phyloP scores from a whole-genome alignment of 441 rosid species.

The Gossypium trilobum region DNA sequence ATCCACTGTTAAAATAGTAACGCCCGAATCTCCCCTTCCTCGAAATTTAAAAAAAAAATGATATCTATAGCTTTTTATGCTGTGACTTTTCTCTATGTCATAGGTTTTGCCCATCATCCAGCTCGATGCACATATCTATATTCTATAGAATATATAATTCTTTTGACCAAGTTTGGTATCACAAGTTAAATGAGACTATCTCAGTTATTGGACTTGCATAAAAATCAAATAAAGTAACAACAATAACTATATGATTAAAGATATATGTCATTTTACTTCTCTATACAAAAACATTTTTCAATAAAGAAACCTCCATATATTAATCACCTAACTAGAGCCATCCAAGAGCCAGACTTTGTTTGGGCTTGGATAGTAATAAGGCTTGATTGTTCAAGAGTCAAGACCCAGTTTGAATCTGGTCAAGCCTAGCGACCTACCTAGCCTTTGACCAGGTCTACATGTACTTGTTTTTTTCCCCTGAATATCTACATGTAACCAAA shows the following conservation, averaged over 20 bases:
- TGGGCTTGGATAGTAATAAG: neutral
- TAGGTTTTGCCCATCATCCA: neutral
- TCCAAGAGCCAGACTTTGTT: neutral
- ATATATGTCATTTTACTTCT: neutral
- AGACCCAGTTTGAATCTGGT: neutral
- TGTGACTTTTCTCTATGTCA: neutral
- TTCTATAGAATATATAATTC: neutral
- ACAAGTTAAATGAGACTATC: neutral
- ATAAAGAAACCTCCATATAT: neutral
- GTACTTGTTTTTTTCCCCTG: neutral
- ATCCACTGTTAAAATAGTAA: neutral
- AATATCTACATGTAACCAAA: neutral
- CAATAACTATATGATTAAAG: neutral
- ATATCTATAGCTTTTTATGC: neutral
- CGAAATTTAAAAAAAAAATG: neutral
- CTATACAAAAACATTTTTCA: neutral
- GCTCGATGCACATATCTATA: too few species aligned
- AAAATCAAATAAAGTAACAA: neutral
- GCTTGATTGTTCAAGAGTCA: neutral
- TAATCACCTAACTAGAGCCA: neutral
- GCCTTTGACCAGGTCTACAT: neutral
- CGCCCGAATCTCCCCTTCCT: neutral
- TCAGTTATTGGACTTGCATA: neutral
- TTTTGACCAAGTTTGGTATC: neutral
- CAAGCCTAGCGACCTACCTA: neutral